Conservation (phyloP, 345 rosid species). For the Boechera stricta region DNA sequence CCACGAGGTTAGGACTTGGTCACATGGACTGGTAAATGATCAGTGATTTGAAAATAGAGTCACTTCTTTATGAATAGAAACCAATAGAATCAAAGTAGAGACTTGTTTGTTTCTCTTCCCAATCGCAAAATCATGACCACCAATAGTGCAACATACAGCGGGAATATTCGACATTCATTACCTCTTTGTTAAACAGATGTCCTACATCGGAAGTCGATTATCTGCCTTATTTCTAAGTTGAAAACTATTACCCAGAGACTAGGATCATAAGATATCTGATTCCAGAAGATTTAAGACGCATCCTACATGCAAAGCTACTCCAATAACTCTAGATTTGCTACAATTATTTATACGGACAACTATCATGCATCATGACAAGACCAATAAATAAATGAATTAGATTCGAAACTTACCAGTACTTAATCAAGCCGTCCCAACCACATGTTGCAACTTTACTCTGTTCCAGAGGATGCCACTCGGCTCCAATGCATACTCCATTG, state of each 20-base stretch:
- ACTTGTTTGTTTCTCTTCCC: background rate
- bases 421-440: slow-evolving; percentile 99
- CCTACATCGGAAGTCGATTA: background rate
- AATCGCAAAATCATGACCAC: background rate
- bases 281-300: background rate
- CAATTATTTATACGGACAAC: background rate
- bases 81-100: background rate
- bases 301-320: slow-evolving; percentile 21
- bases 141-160: slow-evolving; percentile 7
- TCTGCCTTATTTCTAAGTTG: background rate
- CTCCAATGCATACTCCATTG: slow-evolving; percentile 88
- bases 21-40: background rate
- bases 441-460: slow-evolving; percentile 99
- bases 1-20: background rate
- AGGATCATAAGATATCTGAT: background rate
- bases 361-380: background rate
- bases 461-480: slow-evolving; percentile 96
- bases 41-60: background rate
- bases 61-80: background rate
- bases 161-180: too few species aligned
- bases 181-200: background rate
- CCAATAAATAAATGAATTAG: background rate
- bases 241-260: background rate
- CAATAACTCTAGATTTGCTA: slow-evolving; percentile 20
- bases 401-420: slow-evolving; percentile 78